Evolutionary conservation across 495 filamentous ascomycete genomes (phyloP), one percentile per base, ranked within the genome.

Genomic region (Letharia columbiana): DNA sequence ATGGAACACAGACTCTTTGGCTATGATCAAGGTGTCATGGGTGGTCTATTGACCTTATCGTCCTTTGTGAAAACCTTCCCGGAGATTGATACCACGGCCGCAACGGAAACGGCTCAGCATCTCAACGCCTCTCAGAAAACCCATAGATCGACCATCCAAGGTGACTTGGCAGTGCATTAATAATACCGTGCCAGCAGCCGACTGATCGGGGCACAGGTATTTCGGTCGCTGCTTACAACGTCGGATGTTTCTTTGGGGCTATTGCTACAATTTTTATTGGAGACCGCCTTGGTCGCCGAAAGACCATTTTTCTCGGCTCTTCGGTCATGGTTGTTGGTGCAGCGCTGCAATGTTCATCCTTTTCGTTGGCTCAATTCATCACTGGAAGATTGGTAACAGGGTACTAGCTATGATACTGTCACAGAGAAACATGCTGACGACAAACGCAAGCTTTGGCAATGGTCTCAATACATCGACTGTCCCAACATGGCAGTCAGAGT

Each of bases 401-500:
- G 86, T 60, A 82, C 80, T 65, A 84, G 84, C 62, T 83, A 78
- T 78, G 74, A 54, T 84, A 81, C 79, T 12, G 77, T 77, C 1
- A 73, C 54, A 37, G 72, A 60, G 67, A 63, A 72, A 13, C 6
- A 3, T 37, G 37, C 61, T 68, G 33, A 68, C 23, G n/a, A 28
- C 20, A 57, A 47, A 28, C 11, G 20, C 40, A 47, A 61, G 62
- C 50, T 64, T 69, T 75, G 76, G 79, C 47, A 84, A 84, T 65
- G 83, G 83, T 54, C 81, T 88, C 73, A 86, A 86, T 68, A 86
- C 86, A 3, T 83, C 85, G 0, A 88, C 84, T 1, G 84, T 90
- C 17, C 89, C 89, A 1, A 88, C 86, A 1, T 92, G 88, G 87
- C 89, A 91, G 70, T 89, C 88, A 2, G 89, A 93, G 73, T 90